Base-by-base conservation (phyloP, 2,329 filamentous ascomycete species). In the Pyrenochaeta sp. region DNA sequence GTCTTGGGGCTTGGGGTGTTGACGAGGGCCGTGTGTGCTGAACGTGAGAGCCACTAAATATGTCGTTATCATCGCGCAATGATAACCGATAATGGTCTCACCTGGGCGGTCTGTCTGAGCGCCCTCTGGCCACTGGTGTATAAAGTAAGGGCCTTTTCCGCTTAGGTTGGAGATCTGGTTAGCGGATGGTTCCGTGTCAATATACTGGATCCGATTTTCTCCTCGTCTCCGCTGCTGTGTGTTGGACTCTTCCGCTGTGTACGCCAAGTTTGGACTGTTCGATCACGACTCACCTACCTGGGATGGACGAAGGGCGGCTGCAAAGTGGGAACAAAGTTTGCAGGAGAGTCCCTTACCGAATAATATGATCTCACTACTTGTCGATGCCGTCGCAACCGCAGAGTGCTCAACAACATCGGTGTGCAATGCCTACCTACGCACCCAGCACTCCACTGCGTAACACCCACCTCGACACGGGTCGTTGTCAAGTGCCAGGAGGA, bases 1-100 rank as follows among this genome's bases (percentile, higher is more conserved):
- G 60, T 59, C 27, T 15, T 58, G 50, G 49, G 41, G 46, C 63
- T 52, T 32, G 40, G 30, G 20, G 45, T 37, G 23, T 45, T 45
- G 48, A 49, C 40, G 51, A 47, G 51, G 53, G 45, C 43, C 49
- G 31, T 14, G 51, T 59, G 50, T 60, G 63, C 62, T 54, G 36
- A 57, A 55, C 56, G 32, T 50, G 40, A 48, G 36, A 17, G 48
- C 63, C 62, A 57, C 63, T 65, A 70, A 56, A 61, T 44, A 64
- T 66, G 63, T 60, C 64, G 69, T 71, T 74, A 74, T 74, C 72
- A 69, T 69, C 52, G 64, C 64, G 66, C 66, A 66, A 72, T 68
- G 69, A 74, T 74, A 74, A 71, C 69, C 63, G 62, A 66, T 58
- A 55, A 70, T 68, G 62, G 67, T 64, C 60, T 67, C 62, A 67